These are phyloP conservation scores for Cutaneotrichosporon sp. DNA, from an alignment of 1,284 basidiomycete species.

Conservation along the genomic window DNA sequence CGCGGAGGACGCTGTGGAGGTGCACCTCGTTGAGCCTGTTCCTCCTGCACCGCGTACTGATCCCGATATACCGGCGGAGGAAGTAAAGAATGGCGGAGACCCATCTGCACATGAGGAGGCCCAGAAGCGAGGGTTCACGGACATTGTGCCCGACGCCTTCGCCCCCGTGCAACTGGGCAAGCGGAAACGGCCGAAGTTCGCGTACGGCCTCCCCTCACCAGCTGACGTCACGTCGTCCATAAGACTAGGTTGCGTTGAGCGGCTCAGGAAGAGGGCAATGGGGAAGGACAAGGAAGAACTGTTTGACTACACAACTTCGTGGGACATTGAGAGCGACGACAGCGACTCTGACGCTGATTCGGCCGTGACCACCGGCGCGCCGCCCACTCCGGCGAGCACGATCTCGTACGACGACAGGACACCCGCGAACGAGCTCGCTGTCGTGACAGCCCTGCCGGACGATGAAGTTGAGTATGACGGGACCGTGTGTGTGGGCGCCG, in stretches of 20 bases:
- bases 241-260: conserved; percentile 26
- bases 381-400: conserved; percentile 36
- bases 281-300: conserved; percentile 5
- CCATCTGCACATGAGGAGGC: neutral
- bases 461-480: conserved; percentile 28
- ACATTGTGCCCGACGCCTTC: conserved; percentile 33
- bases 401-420: conserved; percentile 18
- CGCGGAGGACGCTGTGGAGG: conserved; percentile 2
- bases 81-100: too few species aligned
- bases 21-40: neutral
- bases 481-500: conserved; percentile 26
- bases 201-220: conserved; percentile 35
- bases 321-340: conserved; percentile 26
- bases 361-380: conserved; percentile 27
- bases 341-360: conserved; percentile 22
- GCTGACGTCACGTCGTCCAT: conserved; percentile 24
- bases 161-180: conserved; percentile 21
- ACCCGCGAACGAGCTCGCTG: conserved; percentile 2
- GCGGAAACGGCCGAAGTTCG: conserved; percentile 14
- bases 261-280: conserved; percentile 11
- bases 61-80: too few species aligned
- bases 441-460: conserved; percentile 6
- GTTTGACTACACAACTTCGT: conserved; percentile 25
- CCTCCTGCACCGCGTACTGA: too few species aligned
- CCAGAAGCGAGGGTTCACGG: conserved; percentile 3